These are phyloP conservation scores for Neopestalotiopsis rosae DNA, from an alignment of 2,329 filamentous ascomycete genomes.

Conservation along the genomic window DNA sequence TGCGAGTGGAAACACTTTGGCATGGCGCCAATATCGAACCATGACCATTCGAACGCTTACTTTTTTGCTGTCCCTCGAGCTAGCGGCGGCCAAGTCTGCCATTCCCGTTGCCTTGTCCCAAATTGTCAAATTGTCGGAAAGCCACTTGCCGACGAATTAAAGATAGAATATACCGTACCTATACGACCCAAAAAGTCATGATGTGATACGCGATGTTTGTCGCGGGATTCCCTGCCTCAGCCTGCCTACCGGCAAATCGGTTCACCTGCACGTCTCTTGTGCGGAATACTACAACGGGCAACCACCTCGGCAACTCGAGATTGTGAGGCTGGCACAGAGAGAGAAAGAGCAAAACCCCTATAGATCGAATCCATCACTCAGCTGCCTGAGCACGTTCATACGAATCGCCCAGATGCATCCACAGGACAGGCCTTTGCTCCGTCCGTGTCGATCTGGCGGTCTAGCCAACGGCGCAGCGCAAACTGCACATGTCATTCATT, in stretches of 20 bases:
- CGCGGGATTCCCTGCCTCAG: background rate
- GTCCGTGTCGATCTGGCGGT: background rate
- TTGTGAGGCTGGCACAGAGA: background rate
- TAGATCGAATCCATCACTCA: background rate
- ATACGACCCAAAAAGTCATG: background rate
- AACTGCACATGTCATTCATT: background rate
- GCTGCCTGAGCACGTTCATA: background rate
- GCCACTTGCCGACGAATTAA: background rate
- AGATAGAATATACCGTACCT: background rate
- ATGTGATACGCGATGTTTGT: background rate
- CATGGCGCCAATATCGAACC: background rate
- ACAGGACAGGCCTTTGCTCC: background rate
- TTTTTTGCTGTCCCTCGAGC: background rate
- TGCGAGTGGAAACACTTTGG: background rate
- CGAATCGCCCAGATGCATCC: background rate
- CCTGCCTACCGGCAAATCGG: background rate
- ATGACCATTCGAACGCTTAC: background rate
- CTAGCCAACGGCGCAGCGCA: background rate
- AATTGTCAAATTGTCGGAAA: background rate
- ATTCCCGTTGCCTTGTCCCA: background rate
- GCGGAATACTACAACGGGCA: background rate
- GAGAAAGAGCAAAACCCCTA: background rate
- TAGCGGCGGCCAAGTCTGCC: background rate
- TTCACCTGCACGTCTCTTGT: background rate
- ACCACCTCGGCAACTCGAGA: background rate